These are phyloP conservation scores for Prunus campanulata DNA, from an alignment of 306 rosid genomes.

Conservation along the genomic window DNA sequence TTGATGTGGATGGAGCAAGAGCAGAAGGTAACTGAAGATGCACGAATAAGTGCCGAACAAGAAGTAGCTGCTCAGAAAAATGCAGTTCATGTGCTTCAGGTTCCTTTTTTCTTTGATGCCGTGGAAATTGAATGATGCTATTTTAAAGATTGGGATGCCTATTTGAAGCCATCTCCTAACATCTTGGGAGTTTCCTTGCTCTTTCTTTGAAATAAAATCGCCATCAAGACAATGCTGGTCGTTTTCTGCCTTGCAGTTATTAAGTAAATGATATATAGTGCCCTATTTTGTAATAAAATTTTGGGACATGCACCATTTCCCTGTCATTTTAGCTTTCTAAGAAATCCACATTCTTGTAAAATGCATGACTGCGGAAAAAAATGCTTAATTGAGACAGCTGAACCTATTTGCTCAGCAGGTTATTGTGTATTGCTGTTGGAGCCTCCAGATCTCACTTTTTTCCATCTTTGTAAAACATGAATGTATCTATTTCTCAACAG, in stretches of 20 bases:
- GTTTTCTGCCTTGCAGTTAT: neutral
- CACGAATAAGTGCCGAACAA: slow-evolving; percentile 77
- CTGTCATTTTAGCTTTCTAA: neutral
- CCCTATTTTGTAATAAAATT: neutral
- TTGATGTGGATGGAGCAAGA: slow-evolving; percentile 76
- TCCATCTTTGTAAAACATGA: neutral
- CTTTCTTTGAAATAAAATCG: neutral
- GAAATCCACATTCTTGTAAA: neutral
- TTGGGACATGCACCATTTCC: neutral
- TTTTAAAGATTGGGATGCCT: neutral
- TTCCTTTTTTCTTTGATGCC: slow-evolving; percentile 28
- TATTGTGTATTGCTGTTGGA: neutral
- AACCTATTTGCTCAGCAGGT: neutral
- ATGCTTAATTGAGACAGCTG: neutral
- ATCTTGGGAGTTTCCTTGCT: neutral
- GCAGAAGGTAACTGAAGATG: slow-evolving; percentile 83
- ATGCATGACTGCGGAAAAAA: neutral
- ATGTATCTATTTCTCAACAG: slow-evolving; percentile 33
- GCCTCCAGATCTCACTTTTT: slow-evolving; percentile 24
- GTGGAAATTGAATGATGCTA: neutral
- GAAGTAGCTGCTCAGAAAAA: slow-evolving; percentile 73
- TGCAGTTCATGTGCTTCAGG: slow-evolving; percentile 75
- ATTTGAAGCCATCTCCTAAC: neutral
- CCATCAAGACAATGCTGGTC: slow-evolving; percentile 8
- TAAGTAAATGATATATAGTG: neutral